Conservation (phyloP, 1,139 yeast species). For the Yarrowia galli region DNA sequence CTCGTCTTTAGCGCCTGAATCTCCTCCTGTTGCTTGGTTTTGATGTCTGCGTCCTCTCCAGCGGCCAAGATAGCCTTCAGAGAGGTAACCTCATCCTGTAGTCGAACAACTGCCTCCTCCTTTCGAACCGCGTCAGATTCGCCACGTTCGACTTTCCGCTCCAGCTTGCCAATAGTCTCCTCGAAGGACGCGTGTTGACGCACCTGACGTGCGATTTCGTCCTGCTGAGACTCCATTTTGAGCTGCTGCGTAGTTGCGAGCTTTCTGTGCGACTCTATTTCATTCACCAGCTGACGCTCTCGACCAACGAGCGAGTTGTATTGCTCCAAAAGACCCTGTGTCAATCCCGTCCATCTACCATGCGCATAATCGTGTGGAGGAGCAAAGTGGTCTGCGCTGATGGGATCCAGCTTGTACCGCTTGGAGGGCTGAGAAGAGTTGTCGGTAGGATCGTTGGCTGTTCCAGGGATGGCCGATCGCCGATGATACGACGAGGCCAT, state of each 20-base stretch:
- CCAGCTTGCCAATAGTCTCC: slow-evolving; percentile 44
- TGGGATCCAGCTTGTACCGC: slow-evolving; percentile 65
- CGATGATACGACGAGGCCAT: slow-evolving; percentile 48
- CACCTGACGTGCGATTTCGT: slow-evolving; percentile 53
- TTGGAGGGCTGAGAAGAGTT: slow-evolving; percentile 63
- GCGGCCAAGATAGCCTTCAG: slow-evolving; percentile 49
- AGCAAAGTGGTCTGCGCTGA: slow-evolving; percentile 41
- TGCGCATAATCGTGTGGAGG: slow-evolving; percentile 56
- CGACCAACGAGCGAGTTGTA: slow-evolving; percentile 45
- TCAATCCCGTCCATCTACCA: slow-evolving; percentile 62
- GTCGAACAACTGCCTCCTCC: slow-evolving; percentile 41
- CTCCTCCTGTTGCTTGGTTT: slow-evolving; percentile 46
- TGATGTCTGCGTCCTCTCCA: slow-evolving; percentile 24
- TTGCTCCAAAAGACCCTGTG: slow-evolving; percentile 59
- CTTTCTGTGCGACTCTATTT: slow-evolving; percentile 51
- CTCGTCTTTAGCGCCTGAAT: slow-evolving; percentile 56
- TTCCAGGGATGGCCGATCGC: slow-evolving; percentile 43
- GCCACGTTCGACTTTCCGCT: slow-evolving; percentile 47
- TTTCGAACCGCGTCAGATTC: slow-evolving; percentile 43
- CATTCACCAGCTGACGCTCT: slow-evolving; percentile 44
- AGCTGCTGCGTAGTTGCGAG: slow-evolving; percentile 48
- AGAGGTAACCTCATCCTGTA: slow-evolving; percentile 42
- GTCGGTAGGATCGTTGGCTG: slow-evolving; percentile 39
- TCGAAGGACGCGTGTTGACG: slow-evolving; percentile 45
- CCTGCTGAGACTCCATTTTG: slow-evolving; percentile 55